Conservation (phyloP, 1,284 basidiomycete genomes). For the Cystobasidium sp. region DNA sequence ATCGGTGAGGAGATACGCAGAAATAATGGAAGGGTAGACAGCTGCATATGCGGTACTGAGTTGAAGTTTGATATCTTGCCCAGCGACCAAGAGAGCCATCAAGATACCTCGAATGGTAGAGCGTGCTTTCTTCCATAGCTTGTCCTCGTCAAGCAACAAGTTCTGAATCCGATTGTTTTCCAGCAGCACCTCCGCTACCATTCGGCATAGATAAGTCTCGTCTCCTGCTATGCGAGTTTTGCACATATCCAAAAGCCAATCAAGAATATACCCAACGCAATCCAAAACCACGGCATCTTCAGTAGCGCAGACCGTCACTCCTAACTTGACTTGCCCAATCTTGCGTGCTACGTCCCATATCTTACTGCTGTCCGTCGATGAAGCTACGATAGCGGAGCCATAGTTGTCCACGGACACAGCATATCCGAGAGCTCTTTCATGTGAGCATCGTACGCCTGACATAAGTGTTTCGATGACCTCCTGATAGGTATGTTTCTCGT, state of each 20-base stretch:
- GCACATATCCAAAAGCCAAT: constrained; percentile 82
- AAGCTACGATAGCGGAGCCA: constrained; percentile 84
- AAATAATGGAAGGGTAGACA: constrained; percentile 83
- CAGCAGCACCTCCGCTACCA: constrained; percentile 33
- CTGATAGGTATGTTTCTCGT: constrained; percentile 93
- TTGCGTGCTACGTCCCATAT: constrained; percentile 79
- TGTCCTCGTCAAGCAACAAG: constrained; percentile 30
- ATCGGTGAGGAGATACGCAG: constrained; percentile 86
- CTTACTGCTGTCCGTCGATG: constrained; percentile 69
- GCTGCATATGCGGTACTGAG: constrained; percentile 80
- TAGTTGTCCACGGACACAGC: constrained; percentile 73
- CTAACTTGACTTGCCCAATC: constrained; percentile 86
- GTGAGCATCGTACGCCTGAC: constrained; percentile 64
- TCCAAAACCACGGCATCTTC: constrained; percentile 76
- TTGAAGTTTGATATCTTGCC: constrained; percentile 74
- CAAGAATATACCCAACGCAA: constrained; percentile 77
- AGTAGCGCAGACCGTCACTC: constrained; percentile 70
- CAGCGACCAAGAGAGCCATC: constrained; percentile 73
- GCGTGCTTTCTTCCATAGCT: constrained; percentile 81
- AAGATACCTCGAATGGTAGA: constrained; percentile 80
- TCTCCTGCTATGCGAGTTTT: constrained; percentile 59
- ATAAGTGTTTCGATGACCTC: constrained; percentile 83
- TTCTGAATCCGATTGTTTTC: constrained; percentile 59
- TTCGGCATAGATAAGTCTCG: constrained; percentile 22
- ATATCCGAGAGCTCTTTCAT: constrained; percentile 69